Conservation (phyloP, 208 protist species). For the Leishmania martiniquensis region DNA sequence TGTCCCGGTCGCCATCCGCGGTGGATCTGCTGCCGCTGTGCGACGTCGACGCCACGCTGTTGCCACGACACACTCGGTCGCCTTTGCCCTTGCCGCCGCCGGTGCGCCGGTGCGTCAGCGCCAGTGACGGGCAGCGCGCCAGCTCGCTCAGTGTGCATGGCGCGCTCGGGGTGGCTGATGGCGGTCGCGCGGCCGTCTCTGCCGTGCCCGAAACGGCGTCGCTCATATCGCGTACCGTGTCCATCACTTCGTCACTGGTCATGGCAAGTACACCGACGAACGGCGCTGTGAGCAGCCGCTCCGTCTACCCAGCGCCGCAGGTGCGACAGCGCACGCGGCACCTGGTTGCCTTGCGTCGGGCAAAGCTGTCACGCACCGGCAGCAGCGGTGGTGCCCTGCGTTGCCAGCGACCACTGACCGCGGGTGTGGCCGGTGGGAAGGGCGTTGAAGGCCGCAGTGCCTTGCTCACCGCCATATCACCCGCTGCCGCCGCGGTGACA, state of each 20-base stretch:
- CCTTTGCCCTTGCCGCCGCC: not conserved
- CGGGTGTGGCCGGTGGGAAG: not conserved
- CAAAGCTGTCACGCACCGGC: slow-evolving; percentile 21
- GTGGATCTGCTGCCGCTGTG: not conserved
- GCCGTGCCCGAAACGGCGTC: not conserved
- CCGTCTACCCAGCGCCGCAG: not conserved
- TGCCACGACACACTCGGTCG: not conserved
- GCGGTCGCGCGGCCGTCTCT: not conserved
- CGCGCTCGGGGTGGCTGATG: not conserved
- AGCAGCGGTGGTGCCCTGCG: slow-evolving; percentile 3
- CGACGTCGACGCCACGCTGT: not conserved
- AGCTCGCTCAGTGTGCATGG: not conserved
- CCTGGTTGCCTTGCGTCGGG: slow-evolving; percentile 8
- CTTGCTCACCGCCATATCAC: too few relatives aligned
- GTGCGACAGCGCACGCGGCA: not conserved
- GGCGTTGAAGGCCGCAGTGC: not conserved
- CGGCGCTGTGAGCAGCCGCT: not conserved
- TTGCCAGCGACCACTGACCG: not conserved
- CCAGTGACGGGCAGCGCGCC: not conserved
- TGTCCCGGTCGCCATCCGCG: not conserved
- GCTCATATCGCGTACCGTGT: not conserved
- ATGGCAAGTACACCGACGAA: not conserved
- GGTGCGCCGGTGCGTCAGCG: not conserved
- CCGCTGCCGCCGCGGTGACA: not conserved
- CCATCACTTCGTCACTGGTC: not conserved